These are phyloP conservation scores for Kodamaea sp. DNA, from an alignment of 1,139 yeast genomes.

Conservation along the genomic window DNA sequence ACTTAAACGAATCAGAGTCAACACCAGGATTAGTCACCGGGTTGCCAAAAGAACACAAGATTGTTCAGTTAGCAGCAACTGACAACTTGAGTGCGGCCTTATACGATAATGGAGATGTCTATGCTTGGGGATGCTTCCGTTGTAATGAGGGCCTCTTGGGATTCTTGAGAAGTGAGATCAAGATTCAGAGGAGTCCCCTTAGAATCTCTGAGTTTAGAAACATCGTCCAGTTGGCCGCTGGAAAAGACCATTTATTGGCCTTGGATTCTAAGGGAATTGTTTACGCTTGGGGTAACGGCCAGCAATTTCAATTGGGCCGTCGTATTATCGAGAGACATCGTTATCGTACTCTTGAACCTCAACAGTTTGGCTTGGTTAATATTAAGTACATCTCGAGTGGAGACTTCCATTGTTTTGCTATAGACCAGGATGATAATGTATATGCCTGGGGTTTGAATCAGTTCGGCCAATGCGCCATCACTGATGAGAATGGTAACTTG, in stretches of 20 bases:
- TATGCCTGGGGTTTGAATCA: constrained; percentile 95
- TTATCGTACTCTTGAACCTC: constrained; percentile 68
- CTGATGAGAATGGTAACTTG: constrained; percentile 48
- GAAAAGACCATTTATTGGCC: constrained; percentile 89
- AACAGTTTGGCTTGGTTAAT: constrained; percentile 75
- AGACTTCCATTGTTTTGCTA: constrained; percentile 94
- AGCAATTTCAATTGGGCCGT: constrained; percentile 88
- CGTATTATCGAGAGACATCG: constrained; percentile 77
- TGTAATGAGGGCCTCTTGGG: constrained; percentile 91
- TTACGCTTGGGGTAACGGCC: constrained; percentile 97
- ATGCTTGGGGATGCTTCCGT: constrained; percentile 97
- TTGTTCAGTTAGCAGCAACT: constrained; percentile 88
- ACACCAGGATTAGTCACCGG: constrained; percentile 79
- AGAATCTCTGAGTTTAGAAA: constrained; percentile 63
- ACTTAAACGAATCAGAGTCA: constrained; percentile 82
- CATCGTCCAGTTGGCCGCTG: constrained; percentile 85
- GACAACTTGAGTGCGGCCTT: constrained; percentile 86
- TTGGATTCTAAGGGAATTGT: constrained; percentile 84
- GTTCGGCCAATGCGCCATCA: constrained; percentile 92
- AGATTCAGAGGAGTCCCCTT: constrained; percentile 67
- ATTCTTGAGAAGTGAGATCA: constrained; percentile 60
- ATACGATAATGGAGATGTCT: constrained; percentile 80
- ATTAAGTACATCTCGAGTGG: constrained; percentile 86
- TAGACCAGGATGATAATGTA: constrained; percentile 69
- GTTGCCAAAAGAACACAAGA: constrained; percentile 53